Base-by-base conservation (phyloP, 2,329 filamentous ascomycete genomes). In the Aspergillus niger region DNA sequence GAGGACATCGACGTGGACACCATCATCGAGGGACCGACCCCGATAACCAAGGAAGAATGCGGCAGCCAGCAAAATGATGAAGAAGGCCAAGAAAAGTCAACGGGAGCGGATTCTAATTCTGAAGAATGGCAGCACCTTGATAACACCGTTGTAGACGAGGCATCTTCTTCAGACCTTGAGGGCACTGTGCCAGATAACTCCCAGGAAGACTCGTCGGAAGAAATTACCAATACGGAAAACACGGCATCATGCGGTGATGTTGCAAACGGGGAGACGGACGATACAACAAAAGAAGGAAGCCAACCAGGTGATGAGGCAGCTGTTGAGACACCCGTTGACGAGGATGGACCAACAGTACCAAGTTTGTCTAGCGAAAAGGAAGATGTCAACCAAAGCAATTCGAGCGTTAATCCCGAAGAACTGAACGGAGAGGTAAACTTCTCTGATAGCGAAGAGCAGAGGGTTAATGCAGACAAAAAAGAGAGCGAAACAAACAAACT, bases 401-500 rank as follows among this genome's bases (percentile, higher is more conserved):
- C 30, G 1, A 32, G 1, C 1, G 0, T n/a, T 10, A 17, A n/a
- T 17, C 6, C 0, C 15, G n/a, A 43, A 43, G 3, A 0, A 43
- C 6, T 17, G 17, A 8, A 43, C 8, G 2, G 20, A 17, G 8
- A n/a, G n/a, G 39, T 5, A n/a, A 43, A 20, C 3, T 20, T 15
- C 10, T 0, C 0, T 43, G 39, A 43, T 17, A 2, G 10, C 30
- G n/a, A 20, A 1, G 17, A 43, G 7, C 17, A 43, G n/a, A 0
- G 7, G 7, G n/a, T 8, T 8, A 43, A 43, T 20, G 39, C 39
- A 43, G 39, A 17, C 8, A n/a, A 3, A 17, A 3, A n/a, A n/a
- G 39, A 43, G 3, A 20, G 17, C 7, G 8, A 43, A 8, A 17
- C 3, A 1, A 3, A 10, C n/a, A 4, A 20, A 17, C 1, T 7